Base-by-base conservation (phyloP, 2,329 filamentous ascomycete genomes). In the Zymoseptoria ardabiliae region DNA sequence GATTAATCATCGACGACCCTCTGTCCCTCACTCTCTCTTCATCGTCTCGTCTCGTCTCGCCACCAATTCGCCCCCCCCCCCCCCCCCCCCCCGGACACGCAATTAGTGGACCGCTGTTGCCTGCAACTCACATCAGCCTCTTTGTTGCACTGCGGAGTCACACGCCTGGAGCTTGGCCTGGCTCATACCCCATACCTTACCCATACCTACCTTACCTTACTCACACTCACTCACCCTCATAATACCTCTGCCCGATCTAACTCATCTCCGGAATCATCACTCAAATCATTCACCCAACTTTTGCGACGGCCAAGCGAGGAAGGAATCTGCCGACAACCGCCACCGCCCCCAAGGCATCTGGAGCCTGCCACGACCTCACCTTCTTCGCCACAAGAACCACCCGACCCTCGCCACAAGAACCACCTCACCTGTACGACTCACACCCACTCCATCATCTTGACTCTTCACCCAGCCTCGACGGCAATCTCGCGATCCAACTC, bases 381-480 rank as follows among this genome's bases (percentile, higher is more conserved):
- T 28, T 41, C 35, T 45, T 45, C 35, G 35, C 35, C 35, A 45
- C 35, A 45, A 45, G 35, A 45, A 41, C 35, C 11, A 41, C 13
- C 28, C 28, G 8, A 30, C 28, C 11, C 35, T 45, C 35, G 35
- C 35, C 35, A 45, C 35, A 13, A 45, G n/a, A n/a, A n/a, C n/a
- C 35, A 45, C 35, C 35, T 45, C 35, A n/a, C 13, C 35, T 7
- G 35, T 45, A 45, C 35, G 35, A 45, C 35, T 45, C 35, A 45
- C 17, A 17, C 35, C 17, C 35, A 7, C 13, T 45, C 35, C 11
- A n/a, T 7, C 35, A 45, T 6, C 35, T 45, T 57, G 58, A 60
- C 57, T 63, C 60, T 63, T 61, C 61, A 58, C 62, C 62, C 65
- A 65, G 61, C 60, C 64, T 58, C 62, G 48, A 57, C 61, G 61